Base-by-base conservation (phyloP, 108 stramenopile genomes). In the Pseudonitzschia multiseries region DNA sequence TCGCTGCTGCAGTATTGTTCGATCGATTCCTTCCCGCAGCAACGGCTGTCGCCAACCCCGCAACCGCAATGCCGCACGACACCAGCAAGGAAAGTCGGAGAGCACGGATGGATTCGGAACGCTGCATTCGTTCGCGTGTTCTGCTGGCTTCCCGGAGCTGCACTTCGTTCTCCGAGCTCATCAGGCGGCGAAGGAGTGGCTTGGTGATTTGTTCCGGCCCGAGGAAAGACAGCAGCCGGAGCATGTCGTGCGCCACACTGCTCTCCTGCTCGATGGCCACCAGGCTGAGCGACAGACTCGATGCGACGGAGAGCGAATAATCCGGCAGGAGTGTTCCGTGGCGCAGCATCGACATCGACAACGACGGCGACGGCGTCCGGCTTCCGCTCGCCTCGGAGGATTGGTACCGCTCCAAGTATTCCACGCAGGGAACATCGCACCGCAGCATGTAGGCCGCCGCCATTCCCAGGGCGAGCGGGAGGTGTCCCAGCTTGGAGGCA, bases 391-490 rank as follows among this genome's bases (percentile, higher is more conserved):
- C 71, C 59, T 82, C 86, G 20, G 82, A 87, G 26, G 46, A 46
- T 20, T 56, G 41, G 54, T 83, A 89, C 17, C 88, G 86, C n/a
- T 80, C 77, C 48, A 86, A 48, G 73, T 89, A 89, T 57, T 89
- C 88, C 18, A 63, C 53, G 42, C 86, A 85, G 43, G 51, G 32
- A 9, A 89, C 88, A 53, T 89, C 88, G 57, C 88, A 89, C 68
- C 78, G 81, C 63, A 73, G 60, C 88, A 89, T 89, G 56, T 89
- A 89, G 2, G 84, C 86, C 0, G 84, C 88, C 26, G 88, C 88
- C 80, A 87, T 85, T 27, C 84, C 79, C 24, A 89, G 56, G 2
- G 88, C 88, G 14, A 89, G 70, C 40, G 88, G 88, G 4, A 89
- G 56, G 70, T 89, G 83, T 13, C 88, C 88, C 24, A 86, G 67